A percentile compares a stretch with the other conserved stretches of the same genome.
Conservation (phyloP, 2,329 filamentous ascomycete species). For the Aspergillus tubingensis region DNA sequence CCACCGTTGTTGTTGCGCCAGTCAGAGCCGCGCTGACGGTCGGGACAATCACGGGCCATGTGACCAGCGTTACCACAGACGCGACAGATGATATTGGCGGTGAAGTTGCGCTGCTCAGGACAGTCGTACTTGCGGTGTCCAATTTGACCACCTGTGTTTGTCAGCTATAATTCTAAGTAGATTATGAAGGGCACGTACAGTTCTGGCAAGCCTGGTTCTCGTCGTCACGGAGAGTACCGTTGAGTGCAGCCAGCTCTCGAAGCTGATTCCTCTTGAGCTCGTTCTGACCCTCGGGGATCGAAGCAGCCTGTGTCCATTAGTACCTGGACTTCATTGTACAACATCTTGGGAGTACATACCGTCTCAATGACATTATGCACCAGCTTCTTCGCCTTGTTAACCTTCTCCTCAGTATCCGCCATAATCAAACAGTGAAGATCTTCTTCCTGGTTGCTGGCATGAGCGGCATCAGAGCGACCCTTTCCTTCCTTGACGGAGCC, state of each 20-base stretch:
- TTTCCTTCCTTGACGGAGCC: slow-evolving; percentile 99
- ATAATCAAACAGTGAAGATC: slow-evolving; percentile 99
- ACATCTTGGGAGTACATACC: slow-evolving; percentile 57
- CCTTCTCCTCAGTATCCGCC: slow-evolving; percentile 99
- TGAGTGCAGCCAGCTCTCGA: slow-evolving; percentile 93
- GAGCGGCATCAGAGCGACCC: slow-evolving; percentile 95
- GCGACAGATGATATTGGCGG: slow-evolving; percentile 98
- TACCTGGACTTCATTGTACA: neutral
- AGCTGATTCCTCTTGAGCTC: slow-evolving; percentile 98
- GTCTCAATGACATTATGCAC: slow-evolving; percentile 99
- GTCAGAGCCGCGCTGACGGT: slow-evolving; percentile 83
- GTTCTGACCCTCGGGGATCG: slow-evolving; percentile 97
- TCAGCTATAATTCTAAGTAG: neutral
- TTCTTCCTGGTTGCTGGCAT: slow-evolving; percentile 99
- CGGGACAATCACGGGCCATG: slow-evolving; percentile 97
- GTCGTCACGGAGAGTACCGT: slow-evolving; percentile 97
- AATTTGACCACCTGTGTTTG: slow-evolving; percentile 75
- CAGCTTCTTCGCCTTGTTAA: slow-evolving; percentile 97
- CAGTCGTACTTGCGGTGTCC: slow-evolving; percentile 99
- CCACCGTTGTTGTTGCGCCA: slow-evolving; percentile 77
- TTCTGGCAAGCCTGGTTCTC: slow-evolving; percentile 99
- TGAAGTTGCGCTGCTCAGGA: slow-evolving; percentile 95
- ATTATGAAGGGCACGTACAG: slow-evolving; percentile 54
- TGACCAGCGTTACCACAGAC: slow-evolving; percentile 97
- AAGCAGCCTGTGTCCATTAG: slow-evolving; percentile 72